These are phyloP conservation scores for Chimonanthus salicifolius DNA, from an alignment of 164 flowering plant species.

Conservation along the genomic window DNA sequence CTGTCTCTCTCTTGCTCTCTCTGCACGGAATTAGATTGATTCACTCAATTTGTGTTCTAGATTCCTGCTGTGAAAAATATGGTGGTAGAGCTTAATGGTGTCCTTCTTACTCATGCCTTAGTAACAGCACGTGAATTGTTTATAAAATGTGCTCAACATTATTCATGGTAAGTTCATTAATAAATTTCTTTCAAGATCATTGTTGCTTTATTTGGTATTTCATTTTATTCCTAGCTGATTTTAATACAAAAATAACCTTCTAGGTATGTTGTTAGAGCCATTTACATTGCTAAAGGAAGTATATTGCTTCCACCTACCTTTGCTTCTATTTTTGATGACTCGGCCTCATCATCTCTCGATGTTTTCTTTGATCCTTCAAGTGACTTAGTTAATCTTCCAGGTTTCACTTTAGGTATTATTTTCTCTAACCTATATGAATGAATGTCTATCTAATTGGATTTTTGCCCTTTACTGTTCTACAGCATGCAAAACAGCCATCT, in stretches of 20 bases:
- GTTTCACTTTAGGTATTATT: slow-evolving; percentile 71
- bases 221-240: background rate
- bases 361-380: slow-evolving; percentile 90
- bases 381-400: slow-evolving; percentile 67
- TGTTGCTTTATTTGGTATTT: background rate
- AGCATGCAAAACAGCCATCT: background rate
- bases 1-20: background rate
- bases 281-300: slow-evolving; percentile 96
- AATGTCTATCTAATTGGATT: background rate
- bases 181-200: background rate
- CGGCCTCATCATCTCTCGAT: slow-evolving; percentile 95
- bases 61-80: slow-evolving; percentile 66
- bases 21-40: background rate
- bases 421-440: background rate
- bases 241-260: slow-evolving; percentile 7
- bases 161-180: slow-evolving; percentile 63
- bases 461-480: background rate
- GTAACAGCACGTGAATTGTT: slow-evolving; percentile 68
- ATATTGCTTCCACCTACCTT: slow-evolving; percentile 89
- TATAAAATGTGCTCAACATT: slow-evolving; percentile 82
- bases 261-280: slow-evolving; percentile 94
- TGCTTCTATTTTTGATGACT: slow-evolving; percentile 90
- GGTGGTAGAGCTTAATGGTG: slow-evolving; percentile 89
- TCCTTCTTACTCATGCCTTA: slow-evolving; percentile 86
- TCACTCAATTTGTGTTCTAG: slow-evolving; percentile 24